A percentile compares a stretch with the other conserved stretches of the same genome.
These are phyloP conservation scores for Ustulina deusta DNA, from an alignment of 2,329 filamentous ascomycete genomes.

Conservation along the genomic window DNA sequence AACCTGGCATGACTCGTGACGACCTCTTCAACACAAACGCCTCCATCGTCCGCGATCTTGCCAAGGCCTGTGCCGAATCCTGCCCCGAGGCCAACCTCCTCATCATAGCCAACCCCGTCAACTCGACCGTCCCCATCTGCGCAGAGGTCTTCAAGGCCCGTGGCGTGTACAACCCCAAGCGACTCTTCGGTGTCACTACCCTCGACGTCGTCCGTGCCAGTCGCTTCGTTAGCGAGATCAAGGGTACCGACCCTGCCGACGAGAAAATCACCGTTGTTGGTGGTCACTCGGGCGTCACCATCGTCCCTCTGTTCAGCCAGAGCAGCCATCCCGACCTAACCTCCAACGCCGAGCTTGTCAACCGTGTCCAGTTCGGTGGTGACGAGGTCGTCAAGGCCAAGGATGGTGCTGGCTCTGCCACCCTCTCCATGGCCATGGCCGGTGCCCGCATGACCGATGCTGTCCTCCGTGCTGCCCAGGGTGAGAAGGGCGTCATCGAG, in stretches of 20 bases:
- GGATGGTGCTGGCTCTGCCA: slow-evolving; percentile 96
- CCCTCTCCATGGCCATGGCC: slow-evolving; percentile 98
- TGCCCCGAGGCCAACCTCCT: slow-evolving; percentile 94
- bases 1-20: slow-evolving; percentile 99
- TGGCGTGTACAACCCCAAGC: slow-evolving; percentile 99
- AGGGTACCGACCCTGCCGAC: slow-evolving; percentile 87
- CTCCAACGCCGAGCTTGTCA: slow-evolving; percentile 82
- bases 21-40: slow-evolving; percentile 99
- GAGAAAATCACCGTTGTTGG: slow-evolving; percentile 97
- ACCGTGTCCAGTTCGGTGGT: slow-evolving; percentile 98
- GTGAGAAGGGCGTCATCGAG: slow-evolving; percentile 95
- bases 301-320: slow-evolving; percentile 97
- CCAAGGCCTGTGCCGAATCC: slow-evolving; percentile 91
- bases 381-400: slow-evolving; percentile 99
- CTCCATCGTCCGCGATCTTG: slow-evolving; percentile 97
- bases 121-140: slow-evolving; percentile 98
- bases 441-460: slow-evolving; percentile 88
- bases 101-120: slow-evolving; percentile 99
- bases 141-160: slow-evolving; percentile 95
- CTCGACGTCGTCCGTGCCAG: slow-evolving; percentile 98
- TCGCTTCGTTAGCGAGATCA: slow-evolving; percentile 96
- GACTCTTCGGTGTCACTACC: slow-evolving; percentile 98
- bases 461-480: slow-evolving; percentile 90
- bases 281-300: slow-evolving; percentile 97
- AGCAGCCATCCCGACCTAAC: slow-evolving; percentile 86